Conservation (phyloP, 2,329 filamentous ascomycete genomes). For the Apiospora sp. region DNA sequence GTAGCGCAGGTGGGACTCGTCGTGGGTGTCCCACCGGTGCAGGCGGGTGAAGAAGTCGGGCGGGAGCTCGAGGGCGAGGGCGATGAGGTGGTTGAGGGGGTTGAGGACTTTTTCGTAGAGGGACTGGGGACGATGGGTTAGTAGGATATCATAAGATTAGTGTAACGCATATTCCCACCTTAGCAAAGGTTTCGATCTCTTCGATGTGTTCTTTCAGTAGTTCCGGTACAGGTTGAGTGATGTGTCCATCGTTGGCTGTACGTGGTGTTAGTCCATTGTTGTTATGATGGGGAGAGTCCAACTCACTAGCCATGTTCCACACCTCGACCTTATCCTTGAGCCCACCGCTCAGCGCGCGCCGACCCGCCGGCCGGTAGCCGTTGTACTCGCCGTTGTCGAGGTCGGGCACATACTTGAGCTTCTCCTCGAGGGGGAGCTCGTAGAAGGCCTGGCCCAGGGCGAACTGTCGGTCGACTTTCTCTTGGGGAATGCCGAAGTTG, state of each 20-base stretch:
- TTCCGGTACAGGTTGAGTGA: constrained; percentile 42
- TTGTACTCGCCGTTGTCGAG: constrained; percentile 63
- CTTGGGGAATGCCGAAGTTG: constrained; percentile 67
- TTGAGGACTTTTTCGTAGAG: constrained; percentile 34
- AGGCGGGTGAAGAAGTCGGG: constrained; percentile 31
- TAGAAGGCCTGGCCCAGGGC: constrained; percentile 66
- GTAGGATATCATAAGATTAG: no score
- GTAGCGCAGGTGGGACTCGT: constrained; percentile 44
- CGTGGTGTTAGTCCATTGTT: no score
- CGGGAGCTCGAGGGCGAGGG: constrained; percentile 32
- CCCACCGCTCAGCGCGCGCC: constrained; percentile 31
- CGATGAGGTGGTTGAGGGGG: constrained; percentile 34
- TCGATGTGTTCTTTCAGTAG: constrained; percentile 57
- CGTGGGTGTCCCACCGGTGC: constrained; percentile 32
- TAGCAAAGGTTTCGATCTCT: constrained; percentile 64
- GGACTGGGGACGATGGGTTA: constrained; percentile 21
- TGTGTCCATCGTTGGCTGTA: constrained; percentile 30
- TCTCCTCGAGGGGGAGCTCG: constrained; percentile 64
- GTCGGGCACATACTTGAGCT: constrained; percentile 61
- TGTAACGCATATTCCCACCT: no score
- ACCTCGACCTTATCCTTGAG: constrained; percentile 31
- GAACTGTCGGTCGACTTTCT: constrained; percentile 66
- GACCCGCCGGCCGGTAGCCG: constrained; percentile 59
- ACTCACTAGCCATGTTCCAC: constrained; percentile 34
- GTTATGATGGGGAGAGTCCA: no score